These are phyloP conservation scores for Mycena alexandri DNA, from an alignment of 768 basidiomycete genomes.

Conservation along the genomic window DNA sequence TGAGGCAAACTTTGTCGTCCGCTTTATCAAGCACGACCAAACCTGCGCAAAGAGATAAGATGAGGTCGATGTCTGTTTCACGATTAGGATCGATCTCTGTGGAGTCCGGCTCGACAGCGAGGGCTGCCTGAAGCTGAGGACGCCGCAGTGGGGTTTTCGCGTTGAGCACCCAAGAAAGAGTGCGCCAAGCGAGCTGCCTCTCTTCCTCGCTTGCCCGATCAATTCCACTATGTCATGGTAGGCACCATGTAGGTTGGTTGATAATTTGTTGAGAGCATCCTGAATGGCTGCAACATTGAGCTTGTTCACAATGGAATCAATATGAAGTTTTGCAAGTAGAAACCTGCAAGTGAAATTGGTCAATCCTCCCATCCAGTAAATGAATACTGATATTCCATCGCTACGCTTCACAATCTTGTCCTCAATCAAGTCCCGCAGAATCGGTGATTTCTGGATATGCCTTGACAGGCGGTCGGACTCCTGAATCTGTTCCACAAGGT, in stretches of 20 bases:
- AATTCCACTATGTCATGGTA: slow-evolving; percentile 12
- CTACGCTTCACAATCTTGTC: not conserved
- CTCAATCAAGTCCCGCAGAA: not conserved
- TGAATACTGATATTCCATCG: no score
- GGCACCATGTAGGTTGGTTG: not conserved
- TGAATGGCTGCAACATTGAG: slow-evolving; percentile 2
- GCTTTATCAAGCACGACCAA: no score
- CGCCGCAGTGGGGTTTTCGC: not conserved
- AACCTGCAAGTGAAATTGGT: slow-evolving; percentile 4
- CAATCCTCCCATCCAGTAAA: no score
- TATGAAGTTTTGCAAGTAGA: slow-evolving; percentile 23
- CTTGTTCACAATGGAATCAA: slow-evolving; percentile 3
- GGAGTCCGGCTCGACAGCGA: no score
- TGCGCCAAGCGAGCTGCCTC: slow-evolving; percentile 2
- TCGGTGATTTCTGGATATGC: no score
- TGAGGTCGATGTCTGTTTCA: no score
- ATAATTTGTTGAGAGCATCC: slow-evolving; percentile 5
- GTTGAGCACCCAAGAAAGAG: slow-evolving; percentile 10
- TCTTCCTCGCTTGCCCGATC: slow-evolving; percentile 9
- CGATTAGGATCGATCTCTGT: no score
- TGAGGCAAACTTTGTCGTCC: no score
- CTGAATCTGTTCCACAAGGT: no score
- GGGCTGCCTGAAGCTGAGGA: no score
- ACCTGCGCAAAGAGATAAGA: no score
- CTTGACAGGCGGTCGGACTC: no score